Conservation (phyloP, 2,329 filamentous ascomycete species). For the Fusarium nelsonii region DNA sequence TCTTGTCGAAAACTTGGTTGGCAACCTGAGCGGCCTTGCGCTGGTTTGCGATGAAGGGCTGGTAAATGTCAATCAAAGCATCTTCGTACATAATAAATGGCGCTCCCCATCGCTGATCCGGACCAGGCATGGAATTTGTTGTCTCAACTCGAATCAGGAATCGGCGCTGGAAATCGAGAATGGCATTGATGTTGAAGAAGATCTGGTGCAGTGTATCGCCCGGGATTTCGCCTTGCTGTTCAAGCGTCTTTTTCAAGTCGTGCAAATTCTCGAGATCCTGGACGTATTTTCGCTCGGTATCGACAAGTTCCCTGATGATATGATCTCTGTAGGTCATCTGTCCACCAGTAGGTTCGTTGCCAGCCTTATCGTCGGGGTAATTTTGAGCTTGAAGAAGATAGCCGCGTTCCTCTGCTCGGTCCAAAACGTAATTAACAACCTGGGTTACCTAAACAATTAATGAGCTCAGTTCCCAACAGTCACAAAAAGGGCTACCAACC, state of each 20-base stretch:
- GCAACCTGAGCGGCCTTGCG: conserved; percentile 89
- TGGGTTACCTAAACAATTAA: conserved; percentile 73
- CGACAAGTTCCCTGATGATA: conserved; percentile 90
- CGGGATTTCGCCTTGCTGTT: conserved; percentile 87
- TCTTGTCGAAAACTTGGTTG: conserved; percentile 87
- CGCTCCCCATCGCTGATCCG: conserved; percentile 92
- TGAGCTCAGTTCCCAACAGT: background rate
- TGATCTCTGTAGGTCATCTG: conserved; percentile 84
- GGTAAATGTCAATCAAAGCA: conserved; percentile 85
- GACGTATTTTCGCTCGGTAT: conserved; percentile 97
- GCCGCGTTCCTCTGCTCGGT: conserved; percentile 83
- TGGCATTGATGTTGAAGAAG: conserved; percentile 94
- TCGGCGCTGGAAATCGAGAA: conserved; percentile 93
- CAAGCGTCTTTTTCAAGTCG: conserved; percentile 88
- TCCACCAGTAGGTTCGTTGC: conserved; percentile 66
- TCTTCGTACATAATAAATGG: conserved; percentile 88
- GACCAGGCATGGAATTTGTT: conserved; percentile 83
- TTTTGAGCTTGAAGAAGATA: conserved; percentile 74
- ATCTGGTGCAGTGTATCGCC: conserved; percentile 94
- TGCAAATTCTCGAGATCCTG: conserved; percentile 96
- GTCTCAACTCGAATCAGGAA: conserved; percentile 97
- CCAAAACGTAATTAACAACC: conserved; percentile 92
- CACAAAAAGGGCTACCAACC: conserved; percentile 60
- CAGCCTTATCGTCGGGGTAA: conserved; percentile 66
- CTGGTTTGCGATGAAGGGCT: conserved; percentile 97